Evolutionary conservation across 225 moss, liverwort and hornwort species (phyloP), one percentile per base, ranked within the genome.

Genomic region (Polytrichum commune): DNA sequence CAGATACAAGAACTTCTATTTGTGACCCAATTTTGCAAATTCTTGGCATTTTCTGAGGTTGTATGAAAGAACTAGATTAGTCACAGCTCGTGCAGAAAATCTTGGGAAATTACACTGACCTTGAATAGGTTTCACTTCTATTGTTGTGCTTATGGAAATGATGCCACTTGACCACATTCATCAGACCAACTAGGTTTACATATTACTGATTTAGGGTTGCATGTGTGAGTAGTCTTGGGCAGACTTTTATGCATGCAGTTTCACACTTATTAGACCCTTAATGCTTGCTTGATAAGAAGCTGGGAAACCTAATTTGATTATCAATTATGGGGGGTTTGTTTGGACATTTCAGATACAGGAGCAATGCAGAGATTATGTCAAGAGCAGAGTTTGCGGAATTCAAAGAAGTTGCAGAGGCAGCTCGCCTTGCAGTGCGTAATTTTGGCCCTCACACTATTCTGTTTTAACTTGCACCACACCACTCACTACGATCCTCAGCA

Each of bases 361-460:
- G 89, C 68, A 90, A 90, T 77, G 91, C 91, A 8, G 86, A 97
- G 69, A 75, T 92, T 0, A 89, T 97, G 92, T 82, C 88, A 2
- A 73, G 92, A 70, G 66, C 77, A 8, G 92, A 92, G 19, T 97
- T 93, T 84, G 74, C 62, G 0, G 76, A 83, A 19, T 92, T 88
- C 55, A 88, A 97, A 77, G 69, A 65, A 46, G 72, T 82, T 27
- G 93, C 88, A 54, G 96, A 94, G 79, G 81, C 69, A 66, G 84
- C 91, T 73, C 81, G 82, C 0, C 46, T 88, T 5, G 90, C 81
- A 27, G 93, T 93, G 73, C 63, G 66, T 63, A 54, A 6, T 55
- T 8, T n/a, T 72, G 35, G 22, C 32, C 46, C 46, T 46, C 46
- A 13, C 38, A 46, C 46, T 46, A 46, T 4, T 46, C 10, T 46